Evolutionary conservation across 371 early-diverging fungal genomes (phyloP), one percentile per base, ranked within the genome.

Genomic region (Apophysomyces variabilis): DNA sequence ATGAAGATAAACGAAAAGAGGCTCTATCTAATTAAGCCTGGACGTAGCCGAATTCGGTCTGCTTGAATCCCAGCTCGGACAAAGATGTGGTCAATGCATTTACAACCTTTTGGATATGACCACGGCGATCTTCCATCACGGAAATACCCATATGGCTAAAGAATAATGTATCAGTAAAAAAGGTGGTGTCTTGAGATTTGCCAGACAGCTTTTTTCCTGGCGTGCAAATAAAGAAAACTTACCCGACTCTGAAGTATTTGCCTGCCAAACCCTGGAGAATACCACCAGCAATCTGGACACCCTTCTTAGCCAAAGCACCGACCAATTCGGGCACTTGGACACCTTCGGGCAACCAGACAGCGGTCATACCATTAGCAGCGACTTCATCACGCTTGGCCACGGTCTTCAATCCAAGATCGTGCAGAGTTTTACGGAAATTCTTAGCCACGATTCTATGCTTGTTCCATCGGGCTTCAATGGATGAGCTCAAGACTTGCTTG

Each of bases 241-340:
- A 83, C 82, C 87, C 98, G 65, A 98, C 85, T 66, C 98, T 92
- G 89, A 98, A 97, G 84, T 98, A 98, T 76, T 93, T 89, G 60
- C 90, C 79, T 21, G 93, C 93, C 58, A 93, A 88, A 38, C 88
- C 89, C n/a, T 86, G 85, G 67, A 93, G 92, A 47, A 98, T 88
- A 70, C 99, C 99, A 69, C 97, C 99, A 50, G 99, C 96, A 61
- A 96, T 88, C 44, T 95, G 90, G 41, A 98, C 89, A 46, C 96
- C 96, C 69, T 88, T 84, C 11, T 80, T 84, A 56, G 89, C 87
- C 58, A 96, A 77, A 72, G 80, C 86, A 65, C 89, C 86, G 65
- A 98, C 87, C 39, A 97, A 75, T 64, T 92, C 93, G 41, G 90
- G 82, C 9, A 90, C 88, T 62, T 84, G 76, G 71, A 97, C 82